A percentile compares a stretch with the other conserved stretches of the same genome.
Conservation (phyloP, 352 stramenopile genomes). For the Thraustotheca clavata region DNA sequence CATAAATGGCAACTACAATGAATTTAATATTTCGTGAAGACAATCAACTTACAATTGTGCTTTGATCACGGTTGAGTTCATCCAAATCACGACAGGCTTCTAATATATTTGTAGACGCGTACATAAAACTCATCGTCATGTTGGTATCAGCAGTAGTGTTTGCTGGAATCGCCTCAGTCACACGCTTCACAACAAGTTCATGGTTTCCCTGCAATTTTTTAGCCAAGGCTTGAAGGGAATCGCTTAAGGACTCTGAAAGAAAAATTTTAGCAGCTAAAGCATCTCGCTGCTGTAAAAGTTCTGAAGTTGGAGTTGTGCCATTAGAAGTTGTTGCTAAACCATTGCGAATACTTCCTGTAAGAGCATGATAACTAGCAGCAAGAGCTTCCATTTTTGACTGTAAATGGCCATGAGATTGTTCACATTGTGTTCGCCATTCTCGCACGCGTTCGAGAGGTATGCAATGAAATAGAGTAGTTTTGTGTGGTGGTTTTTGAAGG, state of each 20-base stretch:
- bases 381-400: constrained; percentile 23
- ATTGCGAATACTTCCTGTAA: constrained; percentile 10
- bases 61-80: constrained; percentile 63
- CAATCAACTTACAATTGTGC: constrained; percentile 44
- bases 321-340: background rate
- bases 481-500: constrained; percentile 32
- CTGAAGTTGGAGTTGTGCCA: background rate
- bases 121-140: constrained; percentile 46
- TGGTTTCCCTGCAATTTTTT: constrained; percentile 55
- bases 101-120: constrained; percentile 61
- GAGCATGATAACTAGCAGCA: background rate
- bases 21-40: background rate
- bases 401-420: constrained; percentile 67
- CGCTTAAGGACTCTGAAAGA: background rate
- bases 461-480: constrained; percentile 72
- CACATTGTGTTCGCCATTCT: constrained; percentile 65
- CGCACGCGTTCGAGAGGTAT: constrained; percentile 73
- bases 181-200: constrained; percentile 50
- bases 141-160: background rate
- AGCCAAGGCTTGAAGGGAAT: constrained; percentile 46
- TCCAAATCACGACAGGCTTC: constrained; percentile 80
- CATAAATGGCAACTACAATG: constrained; percentile 45
- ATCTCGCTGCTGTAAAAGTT: constrained; percentile 27
- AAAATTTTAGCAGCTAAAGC: constrained; percentile 44
- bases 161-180: constrained; percentile 52